Evolutionary conservation across 768 basidiomycete genomes (phyloP), one percentile per base, ranked within the genome.

Genomic region (Dioszegia aurantiaca): DNA sequence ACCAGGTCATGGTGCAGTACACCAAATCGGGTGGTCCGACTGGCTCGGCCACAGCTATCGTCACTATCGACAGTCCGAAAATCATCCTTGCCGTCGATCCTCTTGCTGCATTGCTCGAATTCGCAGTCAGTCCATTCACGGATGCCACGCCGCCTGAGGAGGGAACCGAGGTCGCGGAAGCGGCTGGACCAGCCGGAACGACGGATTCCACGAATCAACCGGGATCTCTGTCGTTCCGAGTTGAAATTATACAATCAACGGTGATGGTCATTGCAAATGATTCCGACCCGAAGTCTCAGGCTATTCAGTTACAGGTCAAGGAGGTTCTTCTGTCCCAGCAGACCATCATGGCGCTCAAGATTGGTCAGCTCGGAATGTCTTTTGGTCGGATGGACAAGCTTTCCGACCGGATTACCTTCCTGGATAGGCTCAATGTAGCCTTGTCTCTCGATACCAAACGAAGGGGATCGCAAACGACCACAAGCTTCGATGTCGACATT

Each of bases 21-120:
- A 89, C 89, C 1, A 83, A 83, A 63, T 82, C 90, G 11, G 86
- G 87, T 16, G 85, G 84, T 0, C 41, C 72, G 9, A 79, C 81
- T 49, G 72, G 78, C 21, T 80, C 85, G 36, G 80, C 88, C 3
- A 80, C 90, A n/a, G 86, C 85, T 5, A 82, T 98, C 56, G 79
- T 94, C 31, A 90, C 89, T 0, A 81, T 99, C 27, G 95, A 99
- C 69, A 90, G 90, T 21, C 95, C 95, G 4, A 84, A 87, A 70
- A 81, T 98, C 66, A 88, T 98, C 58, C 89, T 99, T 68, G 87
- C 94, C 1, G 81, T 94, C 19, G 90, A 97, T 60, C 94, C 91
- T 1, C 81, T 98, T 49, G 87, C 93, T 65, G 86, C 89, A 0
- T 78, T 99, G n/a, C 77, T 91, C 28, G 84, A 86, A 48, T 98